Percentiles rank a stretch among this genome's conserved stretches.
Conservation (phyloP, 371 early-diverging fungal species). For the Syncephalastrum racemosum region DNA sequence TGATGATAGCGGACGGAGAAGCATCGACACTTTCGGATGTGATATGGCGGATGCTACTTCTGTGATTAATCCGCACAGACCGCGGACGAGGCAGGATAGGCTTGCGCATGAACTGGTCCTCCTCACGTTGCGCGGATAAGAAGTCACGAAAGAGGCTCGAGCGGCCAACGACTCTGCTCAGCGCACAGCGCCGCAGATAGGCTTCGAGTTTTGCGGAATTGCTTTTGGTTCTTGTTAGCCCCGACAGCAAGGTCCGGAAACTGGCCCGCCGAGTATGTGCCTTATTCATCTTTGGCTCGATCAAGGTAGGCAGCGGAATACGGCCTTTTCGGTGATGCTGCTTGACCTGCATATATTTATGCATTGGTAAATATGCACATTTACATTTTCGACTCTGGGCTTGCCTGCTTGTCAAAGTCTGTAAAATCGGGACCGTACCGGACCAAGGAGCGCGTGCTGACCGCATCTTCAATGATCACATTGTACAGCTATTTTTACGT, state of each 20-base stretch:
- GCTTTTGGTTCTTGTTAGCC: slow-evolving; percentile 12
- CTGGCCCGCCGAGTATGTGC: neutral
- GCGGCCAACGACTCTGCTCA: slow-evolving; percentile 19
- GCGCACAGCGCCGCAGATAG: slow-evolving; percentile 24
- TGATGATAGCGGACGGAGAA: slow-evolving; percentile 14
- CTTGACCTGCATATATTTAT: slow-evolving; percentile 18
- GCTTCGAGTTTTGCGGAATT: slow-evolving; percentile 29
- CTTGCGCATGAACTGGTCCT: slow-evolving; percentile 12
- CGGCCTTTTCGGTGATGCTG: slow-evolving; percentile 24
- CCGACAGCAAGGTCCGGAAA: neutral
- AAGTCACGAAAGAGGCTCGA: slow-evolving; percentile 31
- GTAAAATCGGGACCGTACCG: slow-evolving; percentile 60
- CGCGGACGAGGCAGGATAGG: slow-evolving; percentile 3
- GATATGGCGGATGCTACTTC: slow-evolving; percentile 6
- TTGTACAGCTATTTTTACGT: slow-evolving; percentile 32
- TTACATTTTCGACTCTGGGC: slow-evolving; percentile 7
- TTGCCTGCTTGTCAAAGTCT: slow-evolving; percentile 48
- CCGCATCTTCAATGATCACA: slow-evolving; percentile 41
- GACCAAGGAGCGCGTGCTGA: slow-evolving; percentile 38
- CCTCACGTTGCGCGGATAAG: slow-evolving; percentile 23
- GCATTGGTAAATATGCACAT: neutral
- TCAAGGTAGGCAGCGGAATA: slow-evolving; percentile 23
- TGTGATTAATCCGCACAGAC: no score
- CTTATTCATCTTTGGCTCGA: neutral
- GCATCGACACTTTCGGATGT: neutral